Conservation (phyloP, 495 filamentous ascomycete species). For the Rhizodiscina lignyota region DNA sequence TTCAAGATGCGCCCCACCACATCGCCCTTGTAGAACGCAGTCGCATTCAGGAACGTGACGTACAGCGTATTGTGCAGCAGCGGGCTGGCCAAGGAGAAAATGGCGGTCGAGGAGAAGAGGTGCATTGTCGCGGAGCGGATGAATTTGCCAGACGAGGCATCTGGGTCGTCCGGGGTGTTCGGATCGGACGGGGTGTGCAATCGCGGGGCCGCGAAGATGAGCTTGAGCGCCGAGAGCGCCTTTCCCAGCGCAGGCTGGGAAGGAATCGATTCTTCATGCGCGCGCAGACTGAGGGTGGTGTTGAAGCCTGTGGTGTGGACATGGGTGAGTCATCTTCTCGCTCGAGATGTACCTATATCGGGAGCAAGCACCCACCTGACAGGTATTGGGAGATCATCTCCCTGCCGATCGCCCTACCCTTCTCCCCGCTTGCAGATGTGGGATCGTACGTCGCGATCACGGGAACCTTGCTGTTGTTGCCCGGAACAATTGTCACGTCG, state of each 20-base stretch:
- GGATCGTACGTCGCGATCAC: conserved; percentile 68
- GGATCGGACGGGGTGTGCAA: conserved; percentile 34
- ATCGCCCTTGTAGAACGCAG: conserved; percentile 66
- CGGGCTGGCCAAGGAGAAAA: conserved; percentile 71
- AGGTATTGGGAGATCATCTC: conserved; percentile 71
- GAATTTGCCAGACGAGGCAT: conserved; percentile 1
- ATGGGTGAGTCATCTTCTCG: conserved; percentile 4
- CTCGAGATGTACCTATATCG: neutral
- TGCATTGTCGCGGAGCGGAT: conserved; percentile 36
- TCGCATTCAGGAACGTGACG: conserved; percentile 66
- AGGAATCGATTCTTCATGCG: conserved; percentile 56
- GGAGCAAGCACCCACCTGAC: conserved; percentile 39
- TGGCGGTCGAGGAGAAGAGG: conserved; percentile 68
- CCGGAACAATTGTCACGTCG: conserved; percentile 36
- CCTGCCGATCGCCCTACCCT: conserved; percentile 43
- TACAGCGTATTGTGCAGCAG: conserved; percentile 51
- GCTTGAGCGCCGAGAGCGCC: conserved; percentile 47
- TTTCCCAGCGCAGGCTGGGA: conserved; percentile 52
- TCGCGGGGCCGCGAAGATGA: conserved; percentile 53
- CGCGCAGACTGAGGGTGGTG: conserved; percentile 54
- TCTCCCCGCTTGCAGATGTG: conserved; percentile 34
- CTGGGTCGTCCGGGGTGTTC: conserved; percentile 9
- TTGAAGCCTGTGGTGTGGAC: conserved; percentile 45
- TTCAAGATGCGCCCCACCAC: conserved; percentile 62
- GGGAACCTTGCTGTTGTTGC: conserved; percentile 52